Evolutionary conservation across 495 filamentous ascomycete species (phyloP), one percentile per base, ranked within the genome.

Genomic region (Tuber microsphaerosporum): DNA sequence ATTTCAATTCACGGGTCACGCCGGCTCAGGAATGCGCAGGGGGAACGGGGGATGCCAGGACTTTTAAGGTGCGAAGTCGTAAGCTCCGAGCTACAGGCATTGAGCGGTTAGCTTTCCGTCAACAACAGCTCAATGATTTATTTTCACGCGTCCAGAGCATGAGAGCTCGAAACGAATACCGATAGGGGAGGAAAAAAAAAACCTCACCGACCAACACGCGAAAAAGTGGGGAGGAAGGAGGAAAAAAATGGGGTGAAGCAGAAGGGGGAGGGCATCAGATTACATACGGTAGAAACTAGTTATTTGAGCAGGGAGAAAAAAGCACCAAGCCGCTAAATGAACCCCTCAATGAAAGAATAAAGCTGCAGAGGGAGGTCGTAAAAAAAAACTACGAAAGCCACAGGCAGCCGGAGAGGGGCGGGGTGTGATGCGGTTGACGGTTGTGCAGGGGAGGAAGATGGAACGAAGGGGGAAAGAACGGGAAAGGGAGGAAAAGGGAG

Each of bases 231-330:
- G n/a, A 61, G 56, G 56, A 31, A 26, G 37, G 75, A 71, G 69
- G 48, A 51, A 74, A 69, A 48, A 75, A 71, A 75, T 51, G 72
- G 77, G 72, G 48, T 56, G 65, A 51, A 73, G 77, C 71, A 78
- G 75, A 71, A 69, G 48, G 76, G 76, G 61, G 68, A 73, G 75
- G 41, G 4, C 56, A 31, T 26, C 56, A 61, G 56, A n/a, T 61
- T 61, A 61, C 56, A 61, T 61, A 61, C n/a, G 51, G 22, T 26
- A 26, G 51, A 61, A 61, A 12, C n/a, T 26, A 26, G 51, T 26
- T 12, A 26, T 26, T n/a, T 26, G 51, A 14, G 51, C 51, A 26
- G 51, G 9, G n/a, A 41, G 39, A 61, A 26, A 61, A 61, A 26
- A 61, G n/a, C 7, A 26, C 51, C n/a, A 26, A 61, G 51, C 51